These are phyloP conservation scores for Talaromyces sp. DNA, from an alignment of 2,329 filamentous ascomycete genomes.

Conservation along the genomic window DNA sequence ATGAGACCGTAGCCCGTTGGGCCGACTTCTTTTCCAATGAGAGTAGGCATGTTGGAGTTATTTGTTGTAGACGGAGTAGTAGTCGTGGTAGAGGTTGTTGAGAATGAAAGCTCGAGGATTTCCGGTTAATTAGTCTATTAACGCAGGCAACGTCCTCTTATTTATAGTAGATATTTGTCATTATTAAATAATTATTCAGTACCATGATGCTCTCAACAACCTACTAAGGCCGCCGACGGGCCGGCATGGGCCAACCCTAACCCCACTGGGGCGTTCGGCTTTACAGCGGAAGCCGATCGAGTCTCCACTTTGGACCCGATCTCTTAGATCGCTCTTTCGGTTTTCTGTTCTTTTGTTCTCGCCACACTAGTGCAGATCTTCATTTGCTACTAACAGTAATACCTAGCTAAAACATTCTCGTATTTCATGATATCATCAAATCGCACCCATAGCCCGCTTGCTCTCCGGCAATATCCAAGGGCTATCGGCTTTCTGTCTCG, in stretches of 20 bases:
- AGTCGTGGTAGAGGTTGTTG: background rate
- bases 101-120: background rate
- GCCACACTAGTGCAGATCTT: background rate
- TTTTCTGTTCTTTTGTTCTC: background rate
- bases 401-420: background rate
- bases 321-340: background rate
- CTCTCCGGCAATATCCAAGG: background rate
- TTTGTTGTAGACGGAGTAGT: background rate
- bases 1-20: constrained; percentile 16
- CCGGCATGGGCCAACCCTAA: too few species aligned
- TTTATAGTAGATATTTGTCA: background rate
- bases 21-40: constrained; percentile 15
- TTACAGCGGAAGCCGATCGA: background rate
- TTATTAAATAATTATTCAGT: too few species aligned
- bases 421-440: background rate
- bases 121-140: background rate
- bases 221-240: background rate
- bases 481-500: background rate
- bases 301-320: background rate
- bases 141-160: background rate
- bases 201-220: background rate
- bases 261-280: background rate
- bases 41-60: constrained; percentile 12
- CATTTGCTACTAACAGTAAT: background rate
- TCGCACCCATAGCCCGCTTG: background rate